Evolutionary conservation across 495 filamentous ascomycete species (phyloP).

Genomic region (Daldinia vernicosa): DNA sequence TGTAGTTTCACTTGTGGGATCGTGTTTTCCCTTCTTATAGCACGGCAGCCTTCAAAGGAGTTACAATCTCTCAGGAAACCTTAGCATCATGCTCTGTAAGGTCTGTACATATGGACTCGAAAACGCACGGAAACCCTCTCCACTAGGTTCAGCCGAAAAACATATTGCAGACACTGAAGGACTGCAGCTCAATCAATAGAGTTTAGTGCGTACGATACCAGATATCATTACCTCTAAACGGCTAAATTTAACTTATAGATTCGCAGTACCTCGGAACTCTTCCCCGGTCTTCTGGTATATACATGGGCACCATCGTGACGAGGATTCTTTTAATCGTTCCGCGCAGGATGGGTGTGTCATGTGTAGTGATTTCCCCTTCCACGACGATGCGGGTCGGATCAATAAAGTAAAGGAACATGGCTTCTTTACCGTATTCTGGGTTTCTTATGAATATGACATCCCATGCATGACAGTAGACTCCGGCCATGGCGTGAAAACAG

Average conservation of each 20-base stretch:
- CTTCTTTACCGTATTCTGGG: background rate
- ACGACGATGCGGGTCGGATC: background rate
- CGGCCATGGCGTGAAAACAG: background rate
- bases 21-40: background rate
- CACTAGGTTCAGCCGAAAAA: background rate
- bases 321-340: background rate
- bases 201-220: background rate
- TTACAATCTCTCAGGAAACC: background rate
- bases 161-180: background rate
- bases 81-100: background rate
- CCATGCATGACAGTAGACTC: background rate
- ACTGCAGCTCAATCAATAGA: background rate
- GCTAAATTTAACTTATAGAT: background rate
- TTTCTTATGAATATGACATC: background rate
- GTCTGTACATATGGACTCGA: background rate
- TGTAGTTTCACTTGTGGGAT: no score
- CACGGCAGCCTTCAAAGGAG: background rate
- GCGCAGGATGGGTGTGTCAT: background rate
- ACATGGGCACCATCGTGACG: background rate
- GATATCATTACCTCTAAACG: no score
- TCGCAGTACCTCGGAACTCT: background rate
- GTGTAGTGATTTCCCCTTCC: background rate
- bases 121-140: background rate
- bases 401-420: background rate
- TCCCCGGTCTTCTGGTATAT: background rate